These are phyloP conservation scores for Phytopythium mirpurense DNA, from an alignment of 352 stramenopile genomes.

Conservation along the genomic window DNA sequence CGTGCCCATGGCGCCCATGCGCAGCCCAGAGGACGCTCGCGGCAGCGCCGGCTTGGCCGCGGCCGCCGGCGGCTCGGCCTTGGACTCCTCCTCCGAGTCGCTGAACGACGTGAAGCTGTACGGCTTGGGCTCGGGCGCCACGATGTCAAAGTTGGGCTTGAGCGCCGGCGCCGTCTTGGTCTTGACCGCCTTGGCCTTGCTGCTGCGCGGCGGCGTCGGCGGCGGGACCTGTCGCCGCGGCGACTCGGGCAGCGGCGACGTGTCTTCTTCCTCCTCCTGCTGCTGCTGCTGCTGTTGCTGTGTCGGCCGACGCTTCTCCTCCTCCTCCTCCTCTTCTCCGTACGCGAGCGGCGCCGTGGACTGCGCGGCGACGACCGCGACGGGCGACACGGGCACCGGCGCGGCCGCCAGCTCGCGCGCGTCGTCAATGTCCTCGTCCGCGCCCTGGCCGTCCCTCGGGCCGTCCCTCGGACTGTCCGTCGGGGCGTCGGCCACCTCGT, in stretches of 20 bases:
- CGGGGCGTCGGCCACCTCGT: conserved; percentile 20
- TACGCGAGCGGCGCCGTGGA: not conserved
- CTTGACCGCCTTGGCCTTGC: not conserved
- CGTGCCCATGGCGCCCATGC: conserved; percentile 54
- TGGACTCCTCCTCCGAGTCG: conserved; percentile 79
- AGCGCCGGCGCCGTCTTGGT: conserved; percentile 20
- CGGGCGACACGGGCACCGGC: not conserved
- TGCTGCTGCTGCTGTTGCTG: conserved; percentile 13
- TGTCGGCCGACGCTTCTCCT: too few relatives aligned
- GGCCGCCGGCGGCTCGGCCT: conserved; percentile 58
- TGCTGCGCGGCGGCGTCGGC: conserved; percentile 11
- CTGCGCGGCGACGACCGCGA: not conserved
- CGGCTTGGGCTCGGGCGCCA: conserved; percentile 52
- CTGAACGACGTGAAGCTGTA: conserved; percentile 86
- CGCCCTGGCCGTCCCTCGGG: not conserved
- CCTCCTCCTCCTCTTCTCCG: conserved; percentile 13
- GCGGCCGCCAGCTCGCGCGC: not conserved
- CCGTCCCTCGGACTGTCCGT: conserved; percentile 5
- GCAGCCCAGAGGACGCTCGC: conserved; percentile 32
- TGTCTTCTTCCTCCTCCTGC: not conserved
- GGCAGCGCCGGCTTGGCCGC: conserved; percentile 33
- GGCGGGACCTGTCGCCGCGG: conserved; percentile 17
- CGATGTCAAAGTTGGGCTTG: conserved; percentile 70
- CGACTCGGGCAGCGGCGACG: conserved; percentile 4
- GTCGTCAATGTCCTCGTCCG: not conserved